Percentiles rank a stretch among this genome's conserved stretches.
These are phyloP conservation scores for Gymnopus androsaceus DNA, from an alignment of 1,284 basidiomycete species.

Conservation along the genomic window DNA sequence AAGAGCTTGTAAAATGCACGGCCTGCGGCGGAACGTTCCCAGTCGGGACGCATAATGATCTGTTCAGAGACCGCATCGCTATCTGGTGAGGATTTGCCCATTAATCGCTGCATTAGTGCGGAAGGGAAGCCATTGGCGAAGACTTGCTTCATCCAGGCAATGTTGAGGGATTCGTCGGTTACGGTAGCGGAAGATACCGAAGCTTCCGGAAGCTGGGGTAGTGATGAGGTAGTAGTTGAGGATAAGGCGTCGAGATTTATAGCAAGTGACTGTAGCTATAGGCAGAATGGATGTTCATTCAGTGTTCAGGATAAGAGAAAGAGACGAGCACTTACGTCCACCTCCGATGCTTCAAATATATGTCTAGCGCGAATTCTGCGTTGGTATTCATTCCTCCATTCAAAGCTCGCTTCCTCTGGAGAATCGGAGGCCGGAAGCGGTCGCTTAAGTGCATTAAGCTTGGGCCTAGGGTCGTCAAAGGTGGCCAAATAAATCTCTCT, in stretches of 20 bases:
- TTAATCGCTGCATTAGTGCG: slow-evolving; percentile 9
- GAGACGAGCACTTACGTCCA: slow-evolving; percentile 7
- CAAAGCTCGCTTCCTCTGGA: slow-evolving; percentile 20
- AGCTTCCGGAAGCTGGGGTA: neutral
- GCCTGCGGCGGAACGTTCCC: slow-evolving; percentile 26
- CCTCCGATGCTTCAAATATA: neutral
- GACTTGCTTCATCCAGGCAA: slow-evolving; percentile 8
- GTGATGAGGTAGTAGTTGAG: neutral
- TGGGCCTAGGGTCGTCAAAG: slow-evolving; percentile 51
- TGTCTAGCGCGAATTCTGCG: slow-evolving; percentile 5
- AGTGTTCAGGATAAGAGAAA: neutral
- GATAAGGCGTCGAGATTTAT: neutral
- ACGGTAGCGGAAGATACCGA: neutral
- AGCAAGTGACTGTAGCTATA: neutral
- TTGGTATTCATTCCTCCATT: slow-evolving; percentile 26
- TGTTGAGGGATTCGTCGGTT: neutral
- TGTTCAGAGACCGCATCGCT: slow-evolving; percentile 8
- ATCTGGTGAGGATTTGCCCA: slow-evolving; percentile 18
- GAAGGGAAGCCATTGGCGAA: slow-evolving; percentile 9
- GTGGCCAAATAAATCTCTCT: slow-evolving; percentile 48
- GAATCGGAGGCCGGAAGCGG: neutral
- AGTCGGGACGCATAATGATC: slow-evolving; percentile 23
- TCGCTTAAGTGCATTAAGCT: slow-evolving; percentile 23
- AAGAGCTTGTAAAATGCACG: slow-evolving; percentile 39
- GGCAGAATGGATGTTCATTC: no score